Percentiles rank a stretch among this genome's conserved stretches.
Conservation (phyloP, 805 yeast genomes). For the Cyberlindnera meyerae region DNA sequence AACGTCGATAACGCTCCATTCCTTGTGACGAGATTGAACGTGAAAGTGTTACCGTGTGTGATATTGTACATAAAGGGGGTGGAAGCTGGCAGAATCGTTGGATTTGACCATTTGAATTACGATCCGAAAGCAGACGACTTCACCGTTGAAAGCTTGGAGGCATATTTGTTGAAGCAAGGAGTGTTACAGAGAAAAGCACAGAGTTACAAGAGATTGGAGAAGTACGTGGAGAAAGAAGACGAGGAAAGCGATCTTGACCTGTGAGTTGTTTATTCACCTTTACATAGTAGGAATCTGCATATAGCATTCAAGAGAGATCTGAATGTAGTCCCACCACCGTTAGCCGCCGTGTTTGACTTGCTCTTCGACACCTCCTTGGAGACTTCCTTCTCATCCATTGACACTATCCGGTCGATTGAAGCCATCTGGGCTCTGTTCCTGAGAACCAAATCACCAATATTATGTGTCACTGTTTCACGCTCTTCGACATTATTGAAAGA, state of each 20-base stretch:
- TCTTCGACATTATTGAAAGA: too few species aligned
- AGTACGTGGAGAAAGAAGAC: constrained; percentile 19
- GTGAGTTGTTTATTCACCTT: constrained; percentile 3
- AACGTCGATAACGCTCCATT: constrained; percentile 69
- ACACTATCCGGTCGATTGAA: too few species aligned
- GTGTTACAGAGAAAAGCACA: constrained; percentile 28
- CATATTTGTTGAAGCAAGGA: constrained; percentile 28
- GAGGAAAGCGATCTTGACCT: constrained; percentile 37
- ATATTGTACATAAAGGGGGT: constrained; percentile 54
- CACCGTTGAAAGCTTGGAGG: constrained; percentile 45
- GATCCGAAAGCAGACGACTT: constrained; percentile 42
- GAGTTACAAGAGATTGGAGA: constrained; percentile 23
- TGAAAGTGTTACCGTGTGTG: constrained; percentile 70
- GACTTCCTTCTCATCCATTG: too few species aligned
- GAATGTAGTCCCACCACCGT: too few species aligned
- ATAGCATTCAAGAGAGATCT: too few species aligned
- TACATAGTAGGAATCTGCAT: too few species aligned
- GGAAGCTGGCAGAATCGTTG: constrained; percentile 58
- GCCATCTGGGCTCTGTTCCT: too few species aligned
- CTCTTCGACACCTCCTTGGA: too few species aligned
- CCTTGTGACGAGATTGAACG: constrained; percentile 53
- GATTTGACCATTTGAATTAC: constrained; percentile 57
- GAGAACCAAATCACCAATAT: too few species aligned
- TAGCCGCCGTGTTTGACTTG: too few species aligned
- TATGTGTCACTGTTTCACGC: too few species aligned